A percentile compares a stretch with the other conserved stretches of the same genome.
These are phyloP conservation scores for Phytophthora ramorum DNA, from an alignment of 352 stramenopile species.

Conservation along the genomic window DNA sequence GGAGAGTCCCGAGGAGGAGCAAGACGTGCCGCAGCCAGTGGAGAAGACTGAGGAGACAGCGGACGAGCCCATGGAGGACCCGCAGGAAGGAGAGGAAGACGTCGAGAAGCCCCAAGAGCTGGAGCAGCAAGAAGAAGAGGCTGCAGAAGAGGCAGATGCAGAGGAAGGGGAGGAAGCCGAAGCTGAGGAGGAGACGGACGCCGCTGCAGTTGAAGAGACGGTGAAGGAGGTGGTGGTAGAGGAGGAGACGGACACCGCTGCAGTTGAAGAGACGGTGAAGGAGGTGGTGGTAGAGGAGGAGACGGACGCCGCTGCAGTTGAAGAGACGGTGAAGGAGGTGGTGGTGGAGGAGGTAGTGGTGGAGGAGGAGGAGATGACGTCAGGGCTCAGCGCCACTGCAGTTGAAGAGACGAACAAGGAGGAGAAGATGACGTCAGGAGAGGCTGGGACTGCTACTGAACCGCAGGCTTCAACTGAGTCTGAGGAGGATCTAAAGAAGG, in stretches of 20 bases:
- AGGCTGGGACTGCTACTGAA: background rate
- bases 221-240: too few species aligned
- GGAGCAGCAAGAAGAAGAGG: background rate
- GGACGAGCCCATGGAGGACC: constrained; percentile 4
- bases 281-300: too few species aligned
- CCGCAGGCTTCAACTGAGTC: background rate
- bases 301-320: too few species aligned
- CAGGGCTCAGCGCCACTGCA: too few species aligned
- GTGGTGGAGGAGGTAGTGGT: too few species aligned
- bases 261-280: too few species aligned
- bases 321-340: too few species aligned
- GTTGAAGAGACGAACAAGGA: background rate
- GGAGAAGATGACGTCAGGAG: background rate
- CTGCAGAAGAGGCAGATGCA: background rate
- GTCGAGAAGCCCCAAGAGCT: constrained; percentile 1
- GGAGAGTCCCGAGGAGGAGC: background rate
- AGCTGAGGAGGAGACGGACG: too few species aligned
- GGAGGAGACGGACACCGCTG: too few species aligned
- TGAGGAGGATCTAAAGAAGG: constrained; percentile 3
- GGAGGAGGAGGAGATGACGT: background rate
- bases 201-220: too few species aligned
- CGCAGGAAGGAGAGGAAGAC: background rate
- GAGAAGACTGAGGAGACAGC: background rate
- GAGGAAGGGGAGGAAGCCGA: background rate
- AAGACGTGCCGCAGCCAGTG: background rate